Base-by-base conservation (phyloP, 2,329 filamentous ascomycete species). In the Diaporthe ampelina region DNA sequence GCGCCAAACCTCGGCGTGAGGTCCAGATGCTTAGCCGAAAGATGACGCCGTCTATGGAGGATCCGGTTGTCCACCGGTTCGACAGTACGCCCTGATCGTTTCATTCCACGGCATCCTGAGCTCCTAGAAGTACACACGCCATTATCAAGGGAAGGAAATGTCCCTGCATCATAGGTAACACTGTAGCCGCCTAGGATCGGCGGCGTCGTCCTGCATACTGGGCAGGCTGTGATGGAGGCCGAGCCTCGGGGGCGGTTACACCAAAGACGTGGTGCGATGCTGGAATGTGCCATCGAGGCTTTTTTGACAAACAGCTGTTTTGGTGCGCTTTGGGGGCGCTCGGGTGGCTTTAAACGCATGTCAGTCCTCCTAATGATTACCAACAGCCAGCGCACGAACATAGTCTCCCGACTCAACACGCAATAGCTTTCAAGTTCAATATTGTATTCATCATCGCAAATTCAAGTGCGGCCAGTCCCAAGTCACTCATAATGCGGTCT, bases 161-260 rank as follows among this genome's bases (percentile, higher is more conserved):
- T 15, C n/a, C 21, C 45, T 52, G 61, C 10, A 67, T 37, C 26
- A 17, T 17, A 24, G 29, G 21, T n/a, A 13, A 26, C 63, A 37
- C 45, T 37, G 45, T 29, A 67, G 29, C 13, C 37, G 63, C 45
- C 63, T 67, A 15, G 24, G 13, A 37, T 67, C n/a, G 63, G n/a
- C 63, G 24, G 24, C 29, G 7, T 52, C n/a, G 26, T 48, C 43
- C 37, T 52, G 45, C 63, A 67, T 52, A 50, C 45, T 48, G 32
- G 13, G 29, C 26, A 52, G 63, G 45, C 29, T 52, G 61, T 67
- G 63, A 67, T 17, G n/a, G 48, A 45, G 63, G 63, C 63, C 63
- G 45, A 54, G 63, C 24, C 48, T 35, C 40, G 45, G 45, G 63
- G 45, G 21, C 48, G 11, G 63, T 26, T 54, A 32, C 63, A 54